phyloP scores from a whole-genome alignment of 805 yeast species.

The Kuraishia cidri region DNA sequence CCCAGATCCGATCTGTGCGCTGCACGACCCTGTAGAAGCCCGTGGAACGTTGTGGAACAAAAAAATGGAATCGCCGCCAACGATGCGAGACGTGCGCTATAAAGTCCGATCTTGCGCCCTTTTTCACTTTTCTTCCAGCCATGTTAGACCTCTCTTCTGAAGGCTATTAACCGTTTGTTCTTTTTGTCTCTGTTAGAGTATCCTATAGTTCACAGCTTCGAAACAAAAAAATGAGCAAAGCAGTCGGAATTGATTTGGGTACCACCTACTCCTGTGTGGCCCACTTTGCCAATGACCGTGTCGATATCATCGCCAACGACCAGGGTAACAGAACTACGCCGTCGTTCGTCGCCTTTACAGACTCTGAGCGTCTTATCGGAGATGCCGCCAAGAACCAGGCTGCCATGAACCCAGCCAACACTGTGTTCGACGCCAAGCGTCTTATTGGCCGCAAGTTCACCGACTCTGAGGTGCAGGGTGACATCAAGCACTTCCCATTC shows the following conservation, averaged over 20 bases:
- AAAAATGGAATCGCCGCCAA: not conserved
- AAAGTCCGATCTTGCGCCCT: not conserved
- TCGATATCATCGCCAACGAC: slow-evolving; percentile 93
- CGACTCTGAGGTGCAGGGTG: slow-evolving; percentile 77
- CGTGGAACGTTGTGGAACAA: slow-evolving; percentile 1
- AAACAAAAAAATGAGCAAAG: slow-evolving; percentile 30
- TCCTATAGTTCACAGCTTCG: slow-evolving; percentile 1
- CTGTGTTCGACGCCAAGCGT: slow-evolving; percentile 89
- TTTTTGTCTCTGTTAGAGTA: not conserved
- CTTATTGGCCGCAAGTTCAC: slow-evolving; percentile 84
- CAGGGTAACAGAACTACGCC: slow-evolving; percentile 99
- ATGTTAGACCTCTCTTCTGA: no score
- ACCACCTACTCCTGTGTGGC: slow-evolving; percentile 95
- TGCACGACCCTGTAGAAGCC: slow-evolving; percentile 1
- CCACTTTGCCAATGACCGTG: slow-evolving; percentile 84
- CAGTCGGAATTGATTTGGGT: slow-evolving; percentile 76
- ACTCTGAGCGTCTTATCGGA: slow-evolving; percentile 88
- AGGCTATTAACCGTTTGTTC: no score
- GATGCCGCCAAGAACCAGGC: slow-evolving; percentile 98
- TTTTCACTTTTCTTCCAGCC: not conserved
- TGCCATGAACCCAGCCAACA: slow-evolving; percentile 85
- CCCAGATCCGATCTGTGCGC: no score
- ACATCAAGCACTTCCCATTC: slow-evolving; percentile 90
- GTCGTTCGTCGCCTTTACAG: slow-evolving; percentile 91
- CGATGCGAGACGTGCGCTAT: not conserved